Percentiles rank a stretch among this genome's conserved stretches.
These are phyloP conservation scores for Oryza rufipogon DNA, from an alignment of 176 grass and related monocot species.

Conservation along the genomic window DNA sequence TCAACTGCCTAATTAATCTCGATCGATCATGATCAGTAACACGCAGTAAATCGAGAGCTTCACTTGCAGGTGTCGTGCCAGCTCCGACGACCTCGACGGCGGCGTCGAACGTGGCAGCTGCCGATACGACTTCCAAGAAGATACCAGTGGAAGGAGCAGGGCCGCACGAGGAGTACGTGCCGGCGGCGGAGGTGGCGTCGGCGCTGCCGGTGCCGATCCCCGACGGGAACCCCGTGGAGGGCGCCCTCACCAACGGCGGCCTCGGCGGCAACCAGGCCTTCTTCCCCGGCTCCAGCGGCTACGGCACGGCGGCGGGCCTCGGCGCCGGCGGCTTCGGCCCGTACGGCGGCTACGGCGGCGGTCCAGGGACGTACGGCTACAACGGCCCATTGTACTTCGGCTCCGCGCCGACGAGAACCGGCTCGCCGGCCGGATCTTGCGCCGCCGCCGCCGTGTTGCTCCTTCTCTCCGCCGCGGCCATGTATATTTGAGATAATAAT, in stretches of 20 bases:
- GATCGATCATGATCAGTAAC: too few species aligned
- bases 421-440: not conserved
- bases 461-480: not conserved
- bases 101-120: too few species aligned
- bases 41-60: too few species aligned
- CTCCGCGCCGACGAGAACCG: not conserved
- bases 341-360: not conserved
- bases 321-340: conserved; percentile 32
- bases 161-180: not conserved
- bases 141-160: not conserved
- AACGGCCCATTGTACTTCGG: conserved; percentile 35
- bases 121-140: not conserved
- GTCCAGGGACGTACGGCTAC: conserved; percentile 16
- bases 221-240: conserved; percentile 6
- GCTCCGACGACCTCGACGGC: not conserved
- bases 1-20: too few species aligned
- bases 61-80: not conserved
- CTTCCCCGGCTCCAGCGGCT: not conserved
- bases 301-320: conserved; percentile 21
- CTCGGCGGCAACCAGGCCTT: not conserved
- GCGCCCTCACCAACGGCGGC: not conserved
- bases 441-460: not conserved
- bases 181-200: conserved; percentile 28
- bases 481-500: not conserved
- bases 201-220: conserved; percentile 48